phyloP scores from a whole-genome alignment of 306 rosid species.

The Trifolium fragiferum region DNA sequence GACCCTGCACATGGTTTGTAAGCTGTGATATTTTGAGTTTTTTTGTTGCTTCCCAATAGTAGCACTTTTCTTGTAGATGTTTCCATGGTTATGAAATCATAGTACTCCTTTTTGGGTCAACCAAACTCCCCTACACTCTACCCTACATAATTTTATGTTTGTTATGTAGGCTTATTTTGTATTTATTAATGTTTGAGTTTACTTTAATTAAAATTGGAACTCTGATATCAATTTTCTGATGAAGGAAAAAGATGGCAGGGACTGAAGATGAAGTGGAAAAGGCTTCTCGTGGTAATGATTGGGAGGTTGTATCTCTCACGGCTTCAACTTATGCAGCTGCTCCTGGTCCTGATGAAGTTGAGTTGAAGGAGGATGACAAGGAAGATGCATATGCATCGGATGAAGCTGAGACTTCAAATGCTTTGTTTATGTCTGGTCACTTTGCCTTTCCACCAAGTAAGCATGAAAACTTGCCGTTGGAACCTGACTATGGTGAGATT shows the following conservation, averaged over 20 bases:
- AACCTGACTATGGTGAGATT: constrained; percentile 56
- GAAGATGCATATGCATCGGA: constrained; percentile 43
- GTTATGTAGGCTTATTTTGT: constrained; percentile 1
- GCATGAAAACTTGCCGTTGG: constrained; percentile 89
- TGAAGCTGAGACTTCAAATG: constrained; percentile 75
- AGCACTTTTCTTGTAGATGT: constrained; percentile 5
- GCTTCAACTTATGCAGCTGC: constrained; percentile 94
- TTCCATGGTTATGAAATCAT: neutral
- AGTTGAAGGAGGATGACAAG: constrained; percentile 55
- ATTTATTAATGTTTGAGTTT: constrained; percentile 26
- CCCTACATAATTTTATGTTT: neutral
- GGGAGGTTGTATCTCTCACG: constrained; percentile 98
- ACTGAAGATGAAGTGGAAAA: constrained; percentile 70
- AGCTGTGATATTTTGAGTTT: constrained; percentile 5
- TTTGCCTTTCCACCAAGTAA: constrained; percentile 83
- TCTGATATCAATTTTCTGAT: constrained; percentile 39
- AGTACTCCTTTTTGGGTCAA: neutral
- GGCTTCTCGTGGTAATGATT: constrained; percentile 77
- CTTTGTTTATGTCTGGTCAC: constrained; percentile 89
- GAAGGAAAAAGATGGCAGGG: constrained; percentile 70
- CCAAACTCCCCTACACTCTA: neutral
- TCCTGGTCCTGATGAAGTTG: constrained; percentile 68
- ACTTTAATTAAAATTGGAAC: constrained; percentile 28
- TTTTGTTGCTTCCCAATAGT: neutral
- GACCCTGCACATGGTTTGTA: constrained; percentile 18